Evolutionary conservation across 176 grass and related monocot genomes (phyloP).

Genomic region (Panicum miliaceum): DNA sequence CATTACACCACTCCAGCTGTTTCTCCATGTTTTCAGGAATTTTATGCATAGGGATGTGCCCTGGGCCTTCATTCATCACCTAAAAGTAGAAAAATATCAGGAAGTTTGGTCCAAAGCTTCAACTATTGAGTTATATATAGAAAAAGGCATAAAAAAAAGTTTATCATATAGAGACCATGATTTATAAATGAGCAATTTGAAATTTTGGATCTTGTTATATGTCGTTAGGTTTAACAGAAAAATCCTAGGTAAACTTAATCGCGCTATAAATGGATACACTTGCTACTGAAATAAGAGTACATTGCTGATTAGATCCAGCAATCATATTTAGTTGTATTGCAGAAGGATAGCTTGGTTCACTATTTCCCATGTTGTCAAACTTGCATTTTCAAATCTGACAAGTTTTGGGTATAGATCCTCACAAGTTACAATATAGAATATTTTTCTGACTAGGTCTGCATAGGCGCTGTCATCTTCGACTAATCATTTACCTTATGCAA

Average conservation of each 20-base stretch:
- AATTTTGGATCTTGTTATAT: background rate
- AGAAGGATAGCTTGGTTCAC: background rate
- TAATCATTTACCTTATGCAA: background rate
- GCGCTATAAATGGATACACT: background rate
- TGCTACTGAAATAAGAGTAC: background rate
- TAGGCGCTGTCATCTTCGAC: background rate
- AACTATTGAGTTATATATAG: background rate
- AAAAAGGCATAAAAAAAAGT: background rate
- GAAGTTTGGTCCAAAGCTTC: background rate
- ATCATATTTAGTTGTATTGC: constrained; percentile 5
- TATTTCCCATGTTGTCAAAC: background rate
- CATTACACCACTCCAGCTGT: constrained; percentile 97
- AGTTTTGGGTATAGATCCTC: background rate
- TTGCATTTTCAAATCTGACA: background rate
- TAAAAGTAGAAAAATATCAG: constrained; percentile 48
- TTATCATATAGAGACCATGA: background rate
- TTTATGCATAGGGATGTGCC: constrained; percentile 96
- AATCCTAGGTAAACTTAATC: constrained; percentile 1
- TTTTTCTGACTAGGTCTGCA: background rate
- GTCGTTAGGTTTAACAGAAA: background rate
- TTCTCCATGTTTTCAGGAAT: constrained; percentile 99
- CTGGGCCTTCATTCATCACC: constrained; percentile 99
- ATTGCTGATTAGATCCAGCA: background rate
- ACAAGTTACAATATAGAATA: background rate
- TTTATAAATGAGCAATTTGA: background rate